Conservation (phyloP, 1,284 basidiomycete genomes). For the Cystobasidium pallidum region DNA sequence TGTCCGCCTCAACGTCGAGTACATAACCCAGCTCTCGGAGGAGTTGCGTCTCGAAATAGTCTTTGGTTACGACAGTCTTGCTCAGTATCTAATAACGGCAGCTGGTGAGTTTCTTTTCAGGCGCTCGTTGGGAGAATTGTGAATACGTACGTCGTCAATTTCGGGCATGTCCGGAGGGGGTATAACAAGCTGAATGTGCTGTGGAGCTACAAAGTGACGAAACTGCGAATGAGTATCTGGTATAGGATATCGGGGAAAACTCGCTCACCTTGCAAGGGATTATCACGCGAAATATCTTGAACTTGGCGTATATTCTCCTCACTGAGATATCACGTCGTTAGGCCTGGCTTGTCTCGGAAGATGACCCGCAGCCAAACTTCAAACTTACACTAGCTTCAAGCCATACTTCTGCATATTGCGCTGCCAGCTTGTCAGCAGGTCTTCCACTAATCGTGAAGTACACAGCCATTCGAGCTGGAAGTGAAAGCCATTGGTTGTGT, state of each 20-base stretch:
- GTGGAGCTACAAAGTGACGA: constrained; percentile 63
- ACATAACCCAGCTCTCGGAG: constrained; percentile 50
- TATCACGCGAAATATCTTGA: constrained; percentile 72
- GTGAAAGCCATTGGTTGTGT: constrained; percentile 86
- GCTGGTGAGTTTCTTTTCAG: not conserved
- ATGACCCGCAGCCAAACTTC: not conserved
- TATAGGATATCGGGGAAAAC: too few species aligned
- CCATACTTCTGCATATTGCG: constrained; percentile 86
- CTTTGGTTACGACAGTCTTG: constrained; percentile 19
- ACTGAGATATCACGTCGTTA: constrained; percentile 15
- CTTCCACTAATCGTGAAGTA: constrained; percentile 92
- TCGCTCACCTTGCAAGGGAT: constrained; percentile 80
- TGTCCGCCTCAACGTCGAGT: constrained; percentile 73
- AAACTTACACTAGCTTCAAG: constrained; percentile 83
- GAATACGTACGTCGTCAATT: constrained; percentile 16
- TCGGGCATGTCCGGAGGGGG: constrained; percentile 43
- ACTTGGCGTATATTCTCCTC: constrained; percentile 70
- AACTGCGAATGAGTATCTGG: too few species aligned
- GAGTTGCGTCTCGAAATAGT: constrained; percentile 47
- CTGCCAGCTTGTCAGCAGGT: constrained; percentile 80
- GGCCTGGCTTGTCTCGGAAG: not conserved
- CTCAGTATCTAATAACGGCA: constrained; percentile 12
- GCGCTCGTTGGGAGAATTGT: not conserved
- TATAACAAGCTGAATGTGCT: constrained; percentile 60
- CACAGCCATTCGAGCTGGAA: constrained; percentile 98